phyloP scores from a whole-genome alignment of 352 stramenopile genomes.

The Hyaloperonospora arabidopsidis region DNA sequence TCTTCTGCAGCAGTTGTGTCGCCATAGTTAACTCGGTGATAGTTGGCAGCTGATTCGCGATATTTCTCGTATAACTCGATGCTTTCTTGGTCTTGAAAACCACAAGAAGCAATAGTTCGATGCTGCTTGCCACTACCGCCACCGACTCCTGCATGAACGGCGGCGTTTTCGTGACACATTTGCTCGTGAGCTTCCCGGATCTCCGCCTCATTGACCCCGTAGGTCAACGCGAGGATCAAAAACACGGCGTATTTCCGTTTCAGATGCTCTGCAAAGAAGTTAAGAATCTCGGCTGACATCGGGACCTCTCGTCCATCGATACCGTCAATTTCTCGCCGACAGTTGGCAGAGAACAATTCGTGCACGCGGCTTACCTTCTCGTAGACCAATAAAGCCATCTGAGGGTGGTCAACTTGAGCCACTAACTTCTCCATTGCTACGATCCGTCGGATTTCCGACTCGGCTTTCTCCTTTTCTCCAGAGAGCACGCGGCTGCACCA shows the following conservation, averaged over 20 bases:
- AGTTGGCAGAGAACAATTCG: constrained; percentile 76
- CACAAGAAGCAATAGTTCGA: constrained; percentile 43
- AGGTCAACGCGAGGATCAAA: constrained; percentile 70
- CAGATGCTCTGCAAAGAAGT: constrained; percentile 80
- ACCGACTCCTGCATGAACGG: constrained; percentile 62
- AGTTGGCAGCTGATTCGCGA: constrained; percentile 68
- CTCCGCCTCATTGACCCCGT: constrained; percentile 65
- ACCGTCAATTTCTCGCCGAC: constrained; percentile 59
- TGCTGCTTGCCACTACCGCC: constrained; percentile 55
- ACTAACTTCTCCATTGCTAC: constrained; percentile 83
- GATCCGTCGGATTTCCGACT: constrained; percentile 75
- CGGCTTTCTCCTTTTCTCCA: constrained; percentile 74
- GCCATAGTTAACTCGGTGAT: constrained; percentile 83
- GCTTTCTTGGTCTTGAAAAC: constrained; percentile 70
- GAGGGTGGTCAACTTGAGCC: constrained; percentile 58
- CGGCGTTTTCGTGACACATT: constrained; percentile 77
- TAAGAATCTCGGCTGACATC: constrained; percentile 53
- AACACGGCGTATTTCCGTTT: constrained; percentile 86
- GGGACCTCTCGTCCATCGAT: constrained; percentile 36
- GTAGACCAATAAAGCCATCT: constrained; percentile 83
- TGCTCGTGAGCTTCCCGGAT: constrained; percentile 74
- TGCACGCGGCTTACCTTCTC: constrained; percentile 85
- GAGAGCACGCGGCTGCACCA: constrained; percentile 79
- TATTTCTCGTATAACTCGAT: constrained; percentile 83
- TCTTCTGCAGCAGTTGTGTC: constrained; percentile 67